Evolutionary conservation across 768 basidiomycete genomes (phyloP), one percentile per base, ranked within the genome.

Genomic region (Rhodotorula toruloides): DNA sequence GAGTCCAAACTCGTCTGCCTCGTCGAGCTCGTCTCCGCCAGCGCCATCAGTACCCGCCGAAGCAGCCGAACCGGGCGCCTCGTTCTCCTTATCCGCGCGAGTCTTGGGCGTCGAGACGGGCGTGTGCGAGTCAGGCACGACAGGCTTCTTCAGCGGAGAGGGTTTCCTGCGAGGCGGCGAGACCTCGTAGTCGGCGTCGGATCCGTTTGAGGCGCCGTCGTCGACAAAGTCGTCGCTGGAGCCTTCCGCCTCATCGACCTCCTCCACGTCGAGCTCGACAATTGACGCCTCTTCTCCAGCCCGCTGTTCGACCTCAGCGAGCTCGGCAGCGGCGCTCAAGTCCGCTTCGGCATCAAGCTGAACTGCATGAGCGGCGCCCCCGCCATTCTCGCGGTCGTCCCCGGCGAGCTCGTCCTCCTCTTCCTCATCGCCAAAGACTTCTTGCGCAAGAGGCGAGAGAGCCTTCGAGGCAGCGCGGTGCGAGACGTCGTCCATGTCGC

Each of bases 1-100:
- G n/a, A 61, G n/a, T 29, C 53, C 69, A 12, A 59, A 46, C 40
- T 58, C 64, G 37, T 66, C 69, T 19, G 29, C 64, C 52, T 39
- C 29, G 40, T 48, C 44, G 52, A 60, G 57, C 34, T 46, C 49
- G 27, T 42, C 49, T 32, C 16, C 11, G 3, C 19, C 2, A 6
- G 19, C 40, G 42, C 29, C 40, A 11, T n/a, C 13, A 32, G 50
- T 47, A 10, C n/a, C 22, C 48, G 47, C 27, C 17, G 27, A 17
- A 21, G 29, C n/a, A 6, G 11, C 27, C 29, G 36, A 39, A 10
- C 40, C 40, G 17, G 43, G 52, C 25, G 42, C 27, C 37, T 40
- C 53, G n/a, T 59, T 65, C 58, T 54, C 58, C 47, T 54, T 54
- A 19, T 21, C 52, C 27, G 9, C 27, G 31, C 40, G 32, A 11